Percentiles rank a stretch among this genome's conserved stretches.
Evolutionary conservation across 306 rosid genomes (phyloP).

Genomic region (Cercis canadensis): DNA sequence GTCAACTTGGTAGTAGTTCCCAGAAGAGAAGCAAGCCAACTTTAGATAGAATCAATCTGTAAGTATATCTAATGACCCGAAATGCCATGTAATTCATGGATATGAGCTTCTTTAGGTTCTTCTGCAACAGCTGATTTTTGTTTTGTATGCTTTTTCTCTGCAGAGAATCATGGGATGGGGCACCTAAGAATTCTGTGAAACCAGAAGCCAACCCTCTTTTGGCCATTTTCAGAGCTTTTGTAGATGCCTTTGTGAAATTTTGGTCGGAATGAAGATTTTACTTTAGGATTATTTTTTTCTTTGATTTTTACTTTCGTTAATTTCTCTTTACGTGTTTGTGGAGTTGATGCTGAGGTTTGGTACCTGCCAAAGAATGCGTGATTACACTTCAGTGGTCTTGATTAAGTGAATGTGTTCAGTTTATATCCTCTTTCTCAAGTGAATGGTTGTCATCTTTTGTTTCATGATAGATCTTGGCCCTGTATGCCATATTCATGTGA

Average conservation of each 20-base stretch:
- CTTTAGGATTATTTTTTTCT: slow-evolving; percentile 11
- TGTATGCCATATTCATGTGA: not conserved
- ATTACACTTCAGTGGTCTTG: slow-evolving; percentile 17
- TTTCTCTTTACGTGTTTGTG: slow-evolving; percentile 10
- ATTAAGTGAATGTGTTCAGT: not conserved
- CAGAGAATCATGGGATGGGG: slow-evolving; percentile 94
- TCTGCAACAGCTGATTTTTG: slow-evolving; percentile 32
- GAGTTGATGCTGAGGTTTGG: slow-evolving; percentile 34
- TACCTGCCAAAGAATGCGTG: slow-evolving; percentile 32
- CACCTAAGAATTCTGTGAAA: slow-evolving; percentile 45
- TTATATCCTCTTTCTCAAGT: not conserved
- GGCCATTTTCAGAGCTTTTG: slow-evolving; percentile 55
- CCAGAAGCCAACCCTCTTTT: slow-evolving; percentile 62
- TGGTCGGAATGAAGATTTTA: slow-evolving; percentile 69
- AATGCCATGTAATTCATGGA: slow-evolving; percentile 19
- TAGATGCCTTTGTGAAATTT: slow-evolving; percentile 69
- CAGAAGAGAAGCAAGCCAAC: slow-evolving; percentile 65
- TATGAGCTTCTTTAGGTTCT: slow-evolving; percentile 15
- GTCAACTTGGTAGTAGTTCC: slow-evolving; percentile 46
- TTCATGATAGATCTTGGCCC: no score
- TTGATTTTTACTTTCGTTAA: not conserved
- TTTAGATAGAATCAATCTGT: slow-evolving; percentile 87
- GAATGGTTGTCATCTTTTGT: not conserved
- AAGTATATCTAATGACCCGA: slow-evolving; percentile 47
- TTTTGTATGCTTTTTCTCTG: slow-evolving; percentile 35